Conservation (phyloP, 257 asterid species). For the Solanum pinnatisectum region DNA sequence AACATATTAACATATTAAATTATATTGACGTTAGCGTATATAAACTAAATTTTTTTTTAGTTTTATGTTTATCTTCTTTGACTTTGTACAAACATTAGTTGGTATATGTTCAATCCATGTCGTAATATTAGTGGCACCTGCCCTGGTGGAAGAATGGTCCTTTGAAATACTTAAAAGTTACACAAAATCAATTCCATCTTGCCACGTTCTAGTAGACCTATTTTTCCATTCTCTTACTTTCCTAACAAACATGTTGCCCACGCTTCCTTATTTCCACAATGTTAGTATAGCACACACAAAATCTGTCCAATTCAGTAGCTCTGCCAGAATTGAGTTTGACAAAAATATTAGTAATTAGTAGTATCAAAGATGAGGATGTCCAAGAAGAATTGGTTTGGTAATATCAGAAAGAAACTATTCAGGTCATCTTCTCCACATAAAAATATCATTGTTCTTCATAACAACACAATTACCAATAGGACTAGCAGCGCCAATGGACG, state of each 20-base stretch:
- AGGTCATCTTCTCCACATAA: slow-evolving; percentile 20
- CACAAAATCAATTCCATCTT: slow-evolving; percentile 17
- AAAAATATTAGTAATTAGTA: not conserved
- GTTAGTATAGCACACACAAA: not conserved
- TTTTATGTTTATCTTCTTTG: not conserved
- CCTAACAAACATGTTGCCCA: slow-evolving; percentile 13
- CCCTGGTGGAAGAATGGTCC: not conserved
- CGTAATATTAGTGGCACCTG: not conserved
- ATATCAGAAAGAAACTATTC: slow-evolving; percentile 29
- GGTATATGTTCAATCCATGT: not conserved
- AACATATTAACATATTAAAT: not conserved
- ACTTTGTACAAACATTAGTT: not conserved
- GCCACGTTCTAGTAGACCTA: slow-evolving; percentile 26
- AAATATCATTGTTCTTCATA: slow-evolving; percentile 20
- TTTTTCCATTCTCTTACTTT: not conserved
- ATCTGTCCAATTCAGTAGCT: not conserved
- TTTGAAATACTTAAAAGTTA: slow-evolving; percentile 11
- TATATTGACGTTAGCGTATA: not conserved
- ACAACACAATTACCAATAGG: slow-evolving; percentile 20
- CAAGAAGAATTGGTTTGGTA: slow-evolving; percentile 24
- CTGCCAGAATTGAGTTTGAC: not conserved
- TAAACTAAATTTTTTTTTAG: not conserved
- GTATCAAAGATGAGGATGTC: slow-evolving; percentile 2
- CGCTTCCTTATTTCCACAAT: not conserved
- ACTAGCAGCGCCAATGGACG: not conserved